Percentiles rank a stretch among this genome's conserved stretches.
Evolutionary conservation across 2,329 filamentous ascomycete genomes (phyloP).

Genomic region (Aureobasidium sp.): DNA sequence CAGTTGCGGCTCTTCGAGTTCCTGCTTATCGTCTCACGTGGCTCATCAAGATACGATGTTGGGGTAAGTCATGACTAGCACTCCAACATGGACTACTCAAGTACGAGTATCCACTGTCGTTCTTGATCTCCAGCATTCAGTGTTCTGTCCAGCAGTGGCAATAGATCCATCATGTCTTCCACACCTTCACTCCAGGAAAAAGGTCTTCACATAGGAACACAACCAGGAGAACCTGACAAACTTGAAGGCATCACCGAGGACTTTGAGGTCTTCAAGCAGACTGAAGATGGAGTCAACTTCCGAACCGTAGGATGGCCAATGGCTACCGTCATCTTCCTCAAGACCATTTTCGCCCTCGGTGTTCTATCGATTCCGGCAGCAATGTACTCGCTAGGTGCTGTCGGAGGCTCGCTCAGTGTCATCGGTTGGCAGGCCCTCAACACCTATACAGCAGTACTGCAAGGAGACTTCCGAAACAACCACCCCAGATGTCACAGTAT

Average conservation of each 20-base stretch:
- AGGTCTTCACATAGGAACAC: background rate
- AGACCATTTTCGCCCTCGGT: constrained; percentile 41
- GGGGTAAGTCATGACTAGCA: background rate
- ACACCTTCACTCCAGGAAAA: background rate
- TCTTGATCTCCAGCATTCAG: background rate
- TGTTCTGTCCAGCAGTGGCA: background rate
- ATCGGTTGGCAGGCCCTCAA: constrained; percentile 42
- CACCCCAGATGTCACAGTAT: constrained; percentile 46
- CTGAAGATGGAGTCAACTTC: constrained; percentile 42
- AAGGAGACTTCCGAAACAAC: constrained; percentile 43
- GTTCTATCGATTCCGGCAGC: constrained; percentile 42
- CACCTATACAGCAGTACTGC: constrained; percentile 39
- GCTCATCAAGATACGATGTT: background rate
- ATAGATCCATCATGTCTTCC: background rate
- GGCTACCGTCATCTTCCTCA: constrained; percentile 43
- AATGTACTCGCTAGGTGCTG: constrained; percentile 40
- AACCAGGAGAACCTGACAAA: constrained; percentile 32
- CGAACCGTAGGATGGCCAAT: constrained; percentile 46
- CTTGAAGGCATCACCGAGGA: constrained; percentile 34
- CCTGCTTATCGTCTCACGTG: constrained; percentile 1
- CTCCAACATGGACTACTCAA: background rate
- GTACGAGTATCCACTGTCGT: background rate
- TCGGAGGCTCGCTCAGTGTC: constrained; percentile 40
- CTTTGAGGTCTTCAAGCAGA: constrained; percentile 43
- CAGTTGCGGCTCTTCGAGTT: background rate